Percentiles rank a stretch among this genome's conserved stretches.
Evolutionary conservation across 2,329 filamentous ascomycete genomes (phyloP).

Genomic region (Daldinia eschscholtzii): DNA sequence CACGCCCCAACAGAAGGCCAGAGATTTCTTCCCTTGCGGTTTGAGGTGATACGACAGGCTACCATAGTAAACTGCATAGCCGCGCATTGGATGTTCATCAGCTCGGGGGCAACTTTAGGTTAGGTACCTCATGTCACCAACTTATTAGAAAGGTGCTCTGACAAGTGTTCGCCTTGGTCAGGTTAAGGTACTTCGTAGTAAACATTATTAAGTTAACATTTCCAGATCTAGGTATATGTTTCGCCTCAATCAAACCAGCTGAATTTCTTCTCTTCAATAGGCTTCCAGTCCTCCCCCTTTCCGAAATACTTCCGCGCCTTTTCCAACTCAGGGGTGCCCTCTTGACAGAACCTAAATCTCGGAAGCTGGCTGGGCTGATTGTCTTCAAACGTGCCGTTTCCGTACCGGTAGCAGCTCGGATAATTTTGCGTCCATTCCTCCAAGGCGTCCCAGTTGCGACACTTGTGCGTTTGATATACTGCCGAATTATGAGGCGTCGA

Average conservation of each 20-base stretch:
- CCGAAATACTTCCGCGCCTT: slow-evolving; percentile 23
- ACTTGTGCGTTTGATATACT: slow-evolving; percentile 14
- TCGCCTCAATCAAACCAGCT: slow-evolving; percentile 21
- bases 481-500: slow-evolving; percentile 20
- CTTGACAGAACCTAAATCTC: slow-evolving; percentile 23
- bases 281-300: slow-evolving; percentile 25
- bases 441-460: slow-evolving; percentile 22
- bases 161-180: neutral
- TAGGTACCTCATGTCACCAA: neutral
- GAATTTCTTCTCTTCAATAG: slow-evolving; percentile 23
- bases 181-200: neutral
- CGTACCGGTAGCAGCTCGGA: slow-evolving; percentile 27
- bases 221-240: neutral
- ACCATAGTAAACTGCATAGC: neutral
- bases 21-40: neutral
- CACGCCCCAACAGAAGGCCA: neutral
- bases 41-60: neutral
- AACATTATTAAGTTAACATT: neutral
- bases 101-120: neutral
- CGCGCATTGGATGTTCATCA: neutral
- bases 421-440: slow-evolving; percentile 20
- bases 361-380: slow-evolving; percentile 19
- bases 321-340: slow-evolving; percentile 24
- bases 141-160: neutral
- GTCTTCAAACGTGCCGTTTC: slow-evolving; percentile 16